Evolutionary conservation across 2,329 filamentous ascomycete species (phyloP).

Genomic region (Sclerotinia spermophila): DNA sequence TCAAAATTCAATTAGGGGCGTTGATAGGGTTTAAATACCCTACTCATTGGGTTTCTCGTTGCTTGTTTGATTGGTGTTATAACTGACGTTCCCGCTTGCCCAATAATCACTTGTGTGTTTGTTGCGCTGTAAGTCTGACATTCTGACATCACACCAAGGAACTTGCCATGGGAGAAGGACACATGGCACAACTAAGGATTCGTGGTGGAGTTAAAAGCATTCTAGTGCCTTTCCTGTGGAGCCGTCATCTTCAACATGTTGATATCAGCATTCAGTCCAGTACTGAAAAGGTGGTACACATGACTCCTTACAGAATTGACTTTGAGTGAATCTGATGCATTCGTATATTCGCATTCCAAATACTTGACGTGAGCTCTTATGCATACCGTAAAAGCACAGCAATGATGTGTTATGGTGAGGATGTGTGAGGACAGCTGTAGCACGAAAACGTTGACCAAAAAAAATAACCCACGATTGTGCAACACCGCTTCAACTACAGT

Average conservation of each 20-base stretch:
- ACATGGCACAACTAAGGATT: conserved; percentile 1
- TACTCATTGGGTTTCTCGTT: neutral
- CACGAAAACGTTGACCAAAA: neutral
- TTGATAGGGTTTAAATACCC: neutral
- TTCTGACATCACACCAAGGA: neutral
- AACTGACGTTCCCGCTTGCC: neutral
- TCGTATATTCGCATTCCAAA: neutral
- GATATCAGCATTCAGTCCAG: neutral
- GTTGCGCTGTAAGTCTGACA: neutral
- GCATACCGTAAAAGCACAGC: neutral
- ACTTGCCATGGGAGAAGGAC: neutral
- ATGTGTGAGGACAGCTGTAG: neutral
- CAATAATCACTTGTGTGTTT: neutral
- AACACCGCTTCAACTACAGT: neutral
- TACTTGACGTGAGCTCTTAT: neutral
- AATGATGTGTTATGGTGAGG: neutral
- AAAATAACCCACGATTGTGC: neutral
- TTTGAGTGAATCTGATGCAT: neutral
- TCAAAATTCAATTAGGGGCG: neutral
- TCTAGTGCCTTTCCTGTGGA: neutral
- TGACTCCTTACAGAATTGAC: neutral
- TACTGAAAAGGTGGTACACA: neutral
- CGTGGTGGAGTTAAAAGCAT: neutral
- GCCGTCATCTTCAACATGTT: neutral
- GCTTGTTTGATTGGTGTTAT: neutral